These are phyloP conservation scores for Passalora sequoiae DNA, from an alignment of 2,329 filamentous ascomycete genomes.

Conservation along the genomic window DNA sequence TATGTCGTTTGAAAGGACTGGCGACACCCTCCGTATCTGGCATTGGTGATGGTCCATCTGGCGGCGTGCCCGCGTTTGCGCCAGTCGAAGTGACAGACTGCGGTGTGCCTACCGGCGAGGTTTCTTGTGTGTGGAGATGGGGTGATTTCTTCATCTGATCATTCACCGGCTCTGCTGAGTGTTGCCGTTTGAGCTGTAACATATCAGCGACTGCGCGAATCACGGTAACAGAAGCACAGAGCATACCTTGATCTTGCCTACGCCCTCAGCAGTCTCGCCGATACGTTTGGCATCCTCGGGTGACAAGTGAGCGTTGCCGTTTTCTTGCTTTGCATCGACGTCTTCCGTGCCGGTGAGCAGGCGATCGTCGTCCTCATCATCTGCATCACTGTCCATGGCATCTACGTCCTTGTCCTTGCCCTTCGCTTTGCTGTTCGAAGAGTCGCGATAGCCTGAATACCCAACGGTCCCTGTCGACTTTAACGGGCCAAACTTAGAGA, in stretches of 20 bases:
- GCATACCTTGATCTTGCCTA: conserved; percentile 73
- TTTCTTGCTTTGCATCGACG: conserved; percentile 56
- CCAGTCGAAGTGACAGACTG: conserved; percentile 28
- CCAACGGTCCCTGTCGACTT: conserved; percentile 84
- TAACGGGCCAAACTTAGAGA: conserved; percentile 75
- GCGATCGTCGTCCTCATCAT: conserved; percentile 59
- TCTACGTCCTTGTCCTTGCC: conserved; percentile 50
- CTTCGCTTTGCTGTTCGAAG: conserved; percentile 50
- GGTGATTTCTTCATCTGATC: conserved; percentile 43
- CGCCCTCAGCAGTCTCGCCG: conserved; percentile 72
- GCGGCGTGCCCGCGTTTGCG: conserved; percentile 32
- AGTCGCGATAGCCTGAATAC: conserved; percentile 72
- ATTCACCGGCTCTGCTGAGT: conserved; percentile 65
- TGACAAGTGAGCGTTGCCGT: conserved; percentile 48
- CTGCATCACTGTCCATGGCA: conserved; percentile 70
- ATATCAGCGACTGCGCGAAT: conserved; percentile 18
- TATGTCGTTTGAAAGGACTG: conserved; percentile 71
- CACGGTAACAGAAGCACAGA: background rate
- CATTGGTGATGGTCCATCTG: conserved; percentile 22
- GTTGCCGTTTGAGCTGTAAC: conserved; percentile 69
- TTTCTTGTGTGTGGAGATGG: conserved; percentile 32
- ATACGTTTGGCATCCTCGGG: conserved; percentile 68
- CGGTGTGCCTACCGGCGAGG: conserved; percentile 42
- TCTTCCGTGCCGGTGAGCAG: conserved; percentile 58
- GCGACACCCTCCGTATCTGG: conserved; percentile 51